phyloP scores from a whole-genome alignment of 1,139 yeast genomes.

The Lodderomyces jiufengensis region DNA sequence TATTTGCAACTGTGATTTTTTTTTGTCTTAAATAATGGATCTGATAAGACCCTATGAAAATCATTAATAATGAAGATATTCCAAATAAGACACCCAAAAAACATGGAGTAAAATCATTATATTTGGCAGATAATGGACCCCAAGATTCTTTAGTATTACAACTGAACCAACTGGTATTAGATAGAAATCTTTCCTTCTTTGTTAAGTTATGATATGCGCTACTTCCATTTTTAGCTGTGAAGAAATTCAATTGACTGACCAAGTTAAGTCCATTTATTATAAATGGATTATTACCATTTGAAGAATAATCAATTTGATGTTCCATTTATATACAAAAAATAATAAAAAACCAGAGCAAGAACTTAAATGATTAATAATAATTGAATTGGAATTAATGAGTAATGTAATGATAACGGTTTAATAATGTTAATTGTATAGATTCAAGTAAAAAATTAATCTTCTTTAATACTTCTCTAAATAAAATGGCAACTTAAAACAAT shows the following conservation, averaged over 20 bases:
- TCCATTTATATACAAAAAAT: constrained; percentile 1
- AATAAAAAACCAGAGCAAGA: too few species aligned
- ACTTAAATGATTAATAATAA: too few species aligned
- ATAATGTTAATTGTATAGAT: too few species aligned
- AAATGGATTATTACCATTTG: constrained; percentile 1
- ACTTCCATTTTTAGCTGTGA: not conserved
- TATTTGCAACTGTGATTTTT: constrained; percentile 30
- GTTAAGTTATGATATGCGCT: not conserved
- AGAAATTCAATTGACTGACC: not conserved
- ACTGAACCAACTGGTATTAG: constrained; percentile 13
- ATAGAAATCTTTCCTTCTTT: not conserved
- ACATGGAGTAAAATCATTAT: constrained; percentile 77
- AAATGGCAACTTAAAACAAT: too few species aligned
- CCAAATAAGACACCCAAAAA: constrained; percentile 66
- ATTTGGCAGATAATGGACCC: constrained; percentile 60
- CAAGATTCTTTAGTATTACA: constrained; percentile 56
- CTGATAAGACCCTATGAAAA: constrained; percentile 52
- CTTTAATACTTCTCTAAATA: too few species aligned
- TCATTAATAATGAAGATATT: constrained; percentile 47
- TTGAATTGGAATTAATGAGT: too few species aligned
- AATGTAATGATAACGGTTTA: too few species aligned
- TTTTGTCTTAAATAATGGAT: constrained; percentile 32
- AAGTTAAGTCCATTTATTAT: not conserved
- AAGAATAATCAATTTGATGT: constrained; percentile 1
- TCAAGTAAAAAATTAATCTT: too few species aligned